Conservation (phyloP, 2,329 filamentous ascomycete species). For the Cercospora canescens region DNA sequence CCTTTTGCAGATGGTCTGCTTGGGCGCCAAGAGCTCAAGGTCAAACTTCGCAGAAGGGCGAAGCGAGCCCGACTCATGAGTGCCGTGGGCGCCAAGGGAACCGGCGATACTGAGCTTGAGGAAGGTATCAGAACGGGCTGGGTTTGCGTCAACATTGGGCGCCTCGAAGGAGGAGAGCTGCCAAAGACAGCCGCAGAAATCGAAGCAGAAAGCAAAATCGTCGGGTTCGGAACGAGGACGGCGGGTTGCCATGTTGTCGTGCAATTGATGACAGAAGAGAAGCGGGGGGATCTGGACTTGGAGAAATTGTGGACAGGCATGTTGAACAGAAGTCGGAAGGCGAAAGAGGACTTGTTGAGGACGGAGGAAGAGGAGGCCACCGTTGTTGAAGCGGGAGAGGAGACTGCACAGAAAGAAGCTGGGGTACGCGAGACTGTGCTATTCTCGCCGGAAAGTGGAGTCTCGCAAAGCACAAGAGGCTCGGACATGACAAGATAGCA, state of each 20-base stretch:
- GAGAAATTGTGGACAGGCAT: conserved; percentile 60
- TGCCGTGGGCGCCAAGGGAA: conserved; percentile 59
- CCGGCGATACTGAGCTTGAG: conserved; percentile 64
- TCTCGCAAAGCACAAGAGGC: neutral
- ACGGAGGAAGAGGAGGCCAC: neutral
- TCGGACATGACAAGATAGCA: neutral
- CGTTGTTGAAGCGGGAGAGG: neutral
- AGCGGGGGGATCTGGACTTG: conserved; percentile 65
- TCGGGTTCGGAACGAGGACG: conserved; percentile 70
- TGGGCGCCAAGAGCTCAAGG: conserved; percentile 86
- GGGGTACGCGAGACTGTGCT: neutral
- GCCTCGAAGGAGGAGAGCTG: conserved; percentile 68
- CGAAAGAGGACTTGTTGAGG: conserved; percentile 22
- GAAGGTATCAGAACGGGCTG: conserved; percentile 91
- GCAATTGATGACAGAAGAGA: conserved; percentile 71
- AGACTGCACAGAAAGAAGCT: neutral
- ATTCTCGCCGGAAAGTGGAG: neutral
- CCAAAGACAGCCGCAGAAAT: conserved; percentile 44
- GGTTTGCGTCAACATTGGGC: conserved; percentile 90
- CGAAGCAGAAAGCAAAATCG: conserved; percentile 56
- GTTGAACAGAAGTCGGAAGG: conserved; percentile 26
- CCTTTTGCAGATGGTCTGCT: conserved; percentile 85
- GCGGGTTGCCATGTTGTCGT: conserved; percentile 65
- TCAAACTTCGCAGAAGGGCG: conserved; percentile 77
- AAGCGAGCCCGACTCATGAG: conserved; percentile 80